phyloP scores from a whole-genome alignment of 78 protist genomes.

The Cavenderia fasciculata region DNA sequence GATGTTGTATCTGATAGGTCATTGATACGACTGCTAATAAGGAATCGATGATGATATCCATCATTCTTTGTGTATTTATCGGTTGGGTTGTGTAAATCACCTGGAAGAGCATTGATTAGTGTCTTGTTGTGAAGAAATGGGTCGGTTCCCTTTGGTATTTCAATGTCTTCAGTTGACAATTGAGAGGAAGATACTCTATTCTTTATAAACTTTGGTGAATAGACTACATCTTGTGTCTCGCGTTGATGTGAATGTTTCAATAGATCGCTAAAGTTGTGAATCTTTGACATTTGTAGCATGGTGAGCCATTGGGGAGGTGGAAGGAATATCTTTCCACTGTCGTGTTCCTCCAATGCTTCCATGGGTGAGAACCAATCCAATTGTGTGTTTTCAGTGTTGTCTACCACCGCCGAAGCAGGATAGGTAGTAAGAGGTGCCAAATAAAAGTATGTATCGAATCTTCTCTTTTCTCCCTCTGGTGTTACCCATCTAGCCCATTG shows the following conservation, averaged over 20 bases:
- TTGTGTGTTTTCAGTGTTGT: slow-evolving; percentile 24
- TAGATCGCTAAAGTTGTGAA: slow-evolving; percentile 3
- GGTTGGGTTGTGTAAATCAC: neutral
- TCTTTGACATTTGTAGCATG: slow-evolving; percentile 29
- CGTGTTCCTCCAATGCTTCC: slow-evolving; percentile 39
- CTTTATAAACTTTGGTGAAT: slow-evolving; percentile 23
- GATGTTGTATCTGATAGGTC: neutral
- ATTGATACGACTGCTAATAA: neutral
- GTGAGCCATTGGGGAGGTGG: slow-evolving; percentile 74
- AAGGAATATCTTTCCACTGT: slow-evolving; percentile 13
- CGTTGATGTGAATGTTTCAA: neutral
- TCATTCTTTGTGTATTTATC: neutral
- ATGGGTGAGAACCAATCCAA: slow-evolving; percentile 72
- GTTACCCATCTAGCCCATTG: slow-evolving; percentile 74
- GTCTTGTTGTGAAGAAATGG: neutral
- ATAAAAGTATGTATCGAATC: slow-evolving; percentile 57
- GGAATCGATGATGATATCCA: slow-evolving; percentile 2
- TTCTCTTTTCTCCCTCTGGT: slow-evolving; percentile 11
- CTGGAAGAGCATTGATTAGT: neutral
- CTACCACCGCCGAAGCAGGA: slow-evolving; percentile 7
- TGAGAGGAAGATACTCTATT: too few relatives aligned
- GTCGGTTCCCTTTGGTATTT: neutral
- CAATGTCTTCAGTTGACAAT: neutral
- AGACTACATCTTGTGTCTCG: neutral
- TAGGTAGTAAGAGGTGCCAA: slow-evolving; percentile 18